A percentile compares a stretch with the other conserved stretches of the same genome.
Evolutionary conservation across 1,284 basidiomycete species (phyloP).

Genomic region (Fomitopsis pinicola): DNA sequence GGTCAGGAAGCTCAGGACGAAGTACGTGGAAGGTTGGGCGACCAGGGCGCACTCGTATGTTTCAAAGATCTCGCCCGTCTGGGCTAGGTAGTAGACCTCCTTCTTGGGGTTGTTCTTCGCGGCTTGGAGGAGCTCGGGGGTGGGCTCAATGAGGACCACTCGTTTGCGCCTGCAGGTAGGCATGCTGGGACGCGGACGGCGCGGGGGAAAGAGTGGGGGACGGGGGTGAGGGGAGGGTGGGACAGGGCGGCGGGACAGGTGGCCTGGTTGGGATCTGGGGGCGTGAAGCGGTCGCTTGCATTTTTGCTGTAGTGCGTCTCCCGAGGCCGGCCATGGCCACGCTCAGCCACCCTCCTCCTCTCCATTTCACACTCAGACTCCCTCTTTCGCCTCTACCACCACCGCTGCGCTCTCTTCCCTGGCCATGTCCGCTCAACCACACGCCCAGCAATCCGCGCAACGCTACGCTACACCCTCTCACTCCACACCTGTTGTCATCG

Average conservation of each 20-base stretch:
- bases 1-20: constrained; percentile 12
- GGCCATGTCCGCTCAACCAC: neutral
- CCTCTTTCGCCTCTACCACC: constrained; percentile 7
- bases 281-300: constrained; percentile 30
- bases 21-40: constrained; percentile 18
- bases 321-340: constrained; percentile 24
- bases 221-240: constrained; percentile 17
- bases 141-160: constrained; percentile 81
- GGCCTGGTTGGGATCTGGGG: constrained; percentile 27
- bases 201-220: constrained; percentile 19
- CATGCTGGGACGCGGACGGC: constrained; percentile 43
- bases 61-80: constrained; percentile 94
- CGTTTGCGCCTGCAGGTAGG: constrained; percentile 89
- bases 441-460: neutral
- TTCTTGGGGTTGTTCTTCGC: constrained; percentile 59
- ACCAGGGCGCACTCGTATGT: constrained; percentile 77
- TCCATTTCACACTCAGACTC: constrained; percentile 18
- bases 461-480: neutral
- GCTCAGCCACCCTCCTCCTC: constrained; percentile 20
- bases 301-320: constrained; percentile 30
- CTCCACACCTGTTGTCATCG: neutral
- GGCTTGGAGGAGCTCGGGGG: constrained; percentile 59
- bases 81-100: constrained; percentile 84
- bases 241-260: constrained; percentile 21
- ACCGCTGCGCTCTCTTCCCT: constrained; percentile 8